Evolutionary conservation across 306 rosid genomes (phyloP).

Genomic region (Betula pendula): DNA sequence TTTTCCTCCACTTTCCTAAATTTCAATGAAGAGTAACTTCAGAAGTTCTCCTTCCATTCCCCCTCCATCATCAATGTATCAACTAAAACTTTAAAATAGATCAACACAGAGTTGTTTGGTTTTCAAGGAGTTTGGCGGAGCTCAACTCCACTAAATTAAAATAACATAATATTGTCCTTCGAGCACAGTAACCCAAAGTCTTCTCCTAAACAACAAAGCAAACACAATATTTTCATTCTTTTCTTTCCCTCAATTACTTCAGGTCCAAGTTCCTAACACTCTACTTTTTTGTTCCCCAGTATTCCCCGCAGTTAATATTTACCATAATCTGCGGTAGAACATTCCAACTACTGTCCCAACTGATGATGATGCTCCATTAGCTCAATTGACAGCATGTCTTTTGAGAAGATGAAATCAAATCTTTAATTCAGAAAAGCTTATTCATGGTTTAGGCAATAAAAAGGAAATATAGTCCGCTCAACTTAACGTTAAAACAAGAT

Average conservation of each 20-base stretch:
- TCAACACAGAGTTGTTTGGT: neutral
- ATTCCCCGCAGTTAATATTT: neutral
- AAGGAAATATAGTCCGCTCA: neutral
- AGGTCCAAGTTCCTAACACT: neutral
- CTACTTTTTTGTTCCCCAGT: no score
- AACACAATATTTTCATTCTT: neutral
- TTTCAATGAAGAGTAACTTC: neutral
- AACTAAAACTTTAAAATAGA: neutral
- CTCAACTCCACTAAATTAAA: neutral
- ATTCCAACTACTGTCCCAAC: neutral
- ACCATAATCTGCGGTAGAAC: neutral
- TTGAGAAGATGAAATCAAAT: neutral
- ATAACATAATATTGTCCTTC: neutral
- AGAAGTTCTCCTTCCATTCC: no score
- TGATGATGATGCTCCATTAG: neutral
- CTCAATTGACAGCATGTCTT: neutral
- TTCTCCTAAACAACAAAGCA: neutral
- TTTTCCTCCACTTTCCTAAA: neutral
- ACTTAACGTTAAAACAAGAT: neutral
- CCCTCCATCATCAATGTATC: no score
- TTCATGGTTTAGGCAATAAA: neutral
- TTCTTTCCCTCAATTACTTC: no score
- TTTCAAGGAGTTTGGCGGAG: neutral
- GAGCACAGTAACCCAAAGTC: neutral
- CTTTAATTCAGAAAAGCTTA: neutral